Base-by-base conservation (phyloP, 306 rosid genomes). In the Sicyos edulis region DNA sequence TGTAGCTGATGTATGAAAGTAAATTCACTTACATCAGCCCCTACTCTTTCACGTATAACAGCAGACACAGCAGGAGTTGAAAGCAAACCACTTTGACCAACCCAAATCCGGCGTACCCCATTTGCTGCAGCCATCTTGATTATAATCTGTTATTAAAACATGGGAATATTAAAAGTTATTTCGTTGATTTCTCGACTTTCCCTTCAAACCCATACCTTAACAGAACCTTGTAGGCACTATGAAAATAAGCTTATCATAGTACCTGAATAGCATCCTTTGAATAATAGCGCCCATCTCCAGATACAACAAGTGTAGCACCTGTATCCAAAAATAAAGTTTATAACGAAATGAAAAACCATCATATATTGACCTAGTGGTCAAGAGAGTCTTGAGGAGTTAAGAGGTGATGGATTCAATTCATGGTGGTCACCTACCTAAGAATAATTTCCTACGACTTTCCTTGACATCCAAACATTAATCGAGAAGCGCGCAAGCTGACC, bases 41-140 rank as follows among this genome's bases (percentile, higher is more conserved):
- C 97, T 78, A 83, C 87, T 87, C 99, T 85, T 83, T 95, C 96
- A 71, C 99, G 96, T 62, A 95, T 87, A n/a, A 95, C 96, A 76
- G 89, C 96, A 40, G 97, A 95, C 51, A 95, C 99, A 51, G 99
- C 99, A 82, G 99, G 99, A 81, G 99, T 95, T 16, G 99, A 95
- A 61, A 95, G 99, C 88, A 95, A 80, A 54, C 92, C 96, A 81
- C 91, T 95, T 78, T 86, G 95, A 75, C 99, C 99, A 61, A 95
- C 78, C 96, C 97, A 95, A 82, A 91, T 78, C 71, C 96, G 86
- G 55, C 96, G 88, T 49, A 89, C 95, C 45, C 99, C 97, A 86
- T 91, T 95, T 59, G 87, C 99, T 53, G 99, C 99, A 62, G 97
- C 80, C 92, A 95, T 81, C 83, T 91, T 95, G 61, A 81, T 86